Conservation (phyloP, 2,329 filamentous ascomycete species). For the Monosporascus ibericus region DNA sequence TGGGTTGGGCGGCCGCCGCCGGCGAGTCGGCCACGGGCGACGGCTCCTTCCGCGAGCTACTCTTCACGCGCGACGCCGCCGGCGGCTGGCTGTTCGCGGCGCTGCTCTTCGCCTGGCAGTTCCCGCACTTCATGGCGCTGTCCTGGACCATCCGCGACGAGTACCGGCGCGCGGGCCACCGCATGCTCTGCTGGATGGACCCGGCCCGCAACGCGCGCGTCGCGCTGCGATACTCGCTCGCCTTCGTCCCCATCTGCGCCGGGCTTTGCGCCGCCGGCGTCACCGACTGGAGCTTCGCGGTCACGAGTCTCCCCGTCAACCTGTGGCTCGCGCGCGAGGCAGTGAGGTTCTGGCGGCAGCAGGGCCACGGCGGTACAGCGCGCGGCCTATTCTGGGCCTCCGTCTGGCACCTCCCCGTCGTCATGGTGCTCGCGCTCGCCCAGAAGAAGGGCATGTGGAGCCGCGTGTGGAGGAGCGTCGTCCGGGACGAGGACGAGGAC, state of each 20-base stretch:
- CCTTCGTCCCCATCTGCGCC: constrained; percentile 81
- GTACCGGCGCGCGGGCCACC: constrained; percentile 65
- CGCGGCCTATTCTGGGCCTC: constrained; percentile 92
- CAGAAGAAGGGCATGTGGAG: constrained; percentile 93
- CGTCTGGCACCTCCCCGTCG: constrained; percentile 87
- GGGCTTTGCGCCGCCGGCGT: constrained; percentile 73
- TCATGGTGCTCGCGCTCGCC: constrained; percentile 83
- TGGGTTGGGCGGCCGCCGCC: constrained; percentile 96
- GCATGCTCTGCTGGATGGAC: constrained; percentile 81
- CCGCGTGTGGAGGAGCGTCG: constrained; percentile 66
- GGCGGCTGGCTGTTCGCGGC: constrained; percentile 87
- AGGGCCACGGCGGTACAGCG: constrained; percentile 75
- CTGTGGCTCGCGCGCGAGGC: constrained; percentile 79
- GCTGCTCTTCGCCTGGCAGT: constrained; percentile 91
- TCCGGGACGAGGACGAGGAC: constrained; percentile 55
- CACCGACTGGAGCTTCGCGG: constrained; percentile 79
- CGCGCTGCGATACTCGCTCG: constrained; percentile 76
- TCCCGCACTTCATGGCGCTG: constrained; percentile 94
- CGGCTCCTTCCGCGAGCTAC: constrained; percentile 70
- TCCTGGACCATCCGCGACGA: constrained; percentile 86
- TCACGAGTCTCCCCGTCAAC: constrained; percentile 77
- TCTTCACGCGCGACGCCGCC: constrained; percentile 58
- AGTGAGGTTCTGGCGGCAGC: constrained; percentile 69
- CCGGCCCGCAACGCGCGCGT: constrained; percentile 80
- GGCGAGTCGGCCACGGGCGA: constrained; percentile 75